These are phyloP conservation scores for Leccinum solheimii DNA, from an alignment of 1,284 basidiomycete genomes.

Conservation along the genomic window DNA sequence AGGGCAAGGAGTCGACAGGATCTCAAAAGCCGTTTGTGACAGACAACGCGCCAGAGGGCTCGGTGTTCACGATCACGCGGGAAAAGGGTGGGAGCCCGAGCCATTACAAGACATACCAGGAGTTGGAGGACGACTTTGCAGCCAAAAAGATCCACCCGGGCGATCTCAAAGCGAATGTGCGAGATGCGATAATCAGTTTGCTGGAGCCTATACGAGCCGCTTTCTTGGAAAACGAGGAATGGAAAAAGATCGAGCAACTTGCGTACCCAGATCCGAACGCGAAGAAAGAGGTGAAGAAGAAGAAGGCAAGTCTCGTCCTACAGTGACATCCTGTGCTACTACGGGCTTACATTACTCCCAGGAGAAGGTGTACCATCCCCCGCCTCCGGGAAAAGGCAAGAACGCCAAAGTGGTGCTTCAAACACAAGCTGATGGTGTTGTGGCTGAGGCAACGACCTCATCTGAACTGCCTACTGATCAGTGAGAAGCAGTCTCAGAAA, in stretches of 20 bases:
- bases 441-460: neutral
- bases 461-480: neutral
- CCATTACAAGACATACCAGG: conserved; percentile 1
- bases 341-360: neutral
- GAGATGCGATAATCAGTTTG: neutral
- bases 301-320: neutral
- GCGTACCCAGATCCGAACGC: neutral
- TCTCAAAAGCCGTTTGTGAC: neutral
- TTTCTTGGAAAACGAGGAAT: neutral
- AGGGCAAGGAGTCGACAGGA: neutral
- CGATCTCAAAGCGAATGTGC: neutral
- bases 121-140: conserved; percentile 1
- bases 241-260: neutral
- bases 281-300: neutral
- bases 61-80: neutral
- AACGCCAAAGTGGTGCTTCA: neutral
- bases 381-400: neutral
- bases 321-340: neutral
- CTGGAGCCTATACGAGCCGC: neutral
- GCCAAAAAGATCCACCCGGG: neutral
- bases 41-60: neutral
- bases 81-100: neutral
- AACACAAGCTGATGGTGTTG: neutral
- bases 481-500: neutral
- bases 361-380: conserved; percentile 1